Conservation (phyloP, 2,329 filamentous ascomycete genomes). For the Hirsutella thompsonii region DNA sequence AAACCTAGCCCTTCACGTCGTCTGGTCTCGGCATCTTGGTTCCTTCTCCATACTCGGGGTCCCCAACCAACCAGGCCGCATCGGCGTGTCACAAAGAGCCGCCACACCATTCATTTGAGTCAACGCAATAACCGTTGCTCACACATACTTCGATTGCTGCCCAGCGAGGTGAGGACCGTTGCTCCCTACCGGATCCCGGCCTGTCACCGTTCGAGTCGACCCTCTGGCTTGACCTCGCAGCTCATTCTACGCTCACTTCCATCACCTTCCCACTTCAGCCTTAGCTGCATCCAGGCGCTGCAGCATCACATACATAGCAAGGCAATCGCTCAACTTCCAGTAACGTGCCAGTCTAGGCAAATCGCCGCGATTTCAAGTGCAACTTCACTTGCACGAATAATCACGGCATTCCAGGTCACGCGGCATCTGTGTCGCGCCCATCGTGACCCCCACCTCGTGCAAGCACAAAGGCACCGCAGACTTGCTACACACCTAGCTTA, state of each 20-base stretch:
- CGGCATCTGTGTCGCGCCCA: not conserved
- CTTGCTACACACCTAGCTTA: not conserved
- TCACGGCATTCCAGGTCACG: not conserved
- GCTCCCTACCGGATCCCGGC: not conserved
- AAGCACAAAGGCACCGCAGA: not conserved
- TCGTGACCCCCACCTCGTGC: not conserved
- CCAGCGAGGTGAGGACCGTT: not conserved
- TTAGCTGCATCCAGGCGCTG: not conserved
- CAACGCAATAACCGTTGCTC: not conserved
- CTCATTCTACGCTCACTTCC: not conserved
- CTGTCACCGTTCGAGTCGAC: too few relatives aligned
- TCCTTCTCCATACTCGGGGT: not conserved
- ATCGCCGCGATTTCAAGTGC: too few relatives aligned
- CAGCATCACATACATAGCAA: not conserved
- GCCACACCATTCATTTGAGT: not conserved
- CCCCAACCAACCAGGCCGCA: not conserved
- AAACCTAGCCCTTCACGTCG: not conserved
- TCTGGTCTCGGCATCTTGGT: not conserved
- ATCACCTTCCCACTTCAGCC: constrained; percentile 9
- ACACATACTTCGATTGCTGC: not conserved
- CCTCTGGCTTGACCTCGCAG: not conserved
- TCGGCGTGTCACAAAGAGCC: not conserved
- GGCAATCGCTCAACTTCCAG: not conserved
- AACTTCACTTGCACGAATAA: too few relatives aligned
- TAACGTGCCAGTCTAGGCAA: not conserved